Evolutionary conservation across 78 protist genomes (phyloP).

Genomic region (Acrasis kona): DNA sequence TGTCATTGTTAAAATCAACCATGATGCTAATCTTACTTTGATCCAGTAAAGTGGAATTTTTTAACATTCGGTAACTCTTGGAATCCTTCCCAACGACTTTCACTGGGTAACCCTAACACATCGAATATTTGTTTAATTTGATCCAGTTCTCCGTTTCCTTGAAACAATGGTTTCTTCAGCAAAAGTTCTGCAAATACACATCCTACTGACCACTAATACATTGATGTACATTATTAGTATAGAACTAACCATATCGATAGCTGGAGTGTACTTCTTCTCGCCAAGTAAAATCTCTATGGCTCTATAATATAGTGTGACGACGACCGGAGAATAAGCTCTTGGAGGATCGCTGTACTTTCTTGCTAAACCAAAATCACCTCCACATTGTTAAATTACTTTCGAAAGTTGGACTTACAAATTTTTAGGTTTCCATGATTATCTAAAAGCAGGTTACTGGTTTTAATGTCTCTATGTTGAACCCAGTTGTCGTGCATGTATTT

Average conservation of each 20-base stretch:
- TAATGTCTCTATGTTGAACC: slow-evolving; percentile 20
- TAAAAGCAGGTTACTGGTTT: slow-evolving; percentile 77
- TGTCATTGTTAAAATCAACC: too few relatives aligned
- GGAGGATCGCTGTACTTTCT: slow-evolving; percentile 90
- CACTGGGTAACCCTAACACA: slow-evolving; percentile 83
- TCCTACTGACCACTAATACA: slow-evolving; percentile 95
- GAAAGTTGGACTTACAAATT: too few relatives aligned
- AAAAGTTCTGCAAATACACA: slow-evolving; percentile 97
- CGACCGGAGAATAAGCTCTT: slow-evolving; percentile 86
- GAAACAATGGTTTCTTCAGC: slow-evolving; percentile 68
- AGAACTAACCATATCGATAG: slow-evolving; percentile 94
- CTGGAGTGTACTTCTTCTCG: slow-evolving; percentile 71
- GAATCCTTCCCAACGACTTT: slow-evolving; percentile 76
- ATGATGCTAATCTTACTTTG: too few relatives aligned
- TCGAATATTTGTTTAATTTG: slow-evolving; percentile 83
- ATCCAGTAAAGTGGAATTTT: not conserved
- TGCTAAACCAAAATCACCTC: slow-evolving; percentile 98
- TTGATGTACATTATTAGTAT: too few relatives aligned
- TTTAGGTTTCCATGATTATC: slow-evolving; percentile 73
- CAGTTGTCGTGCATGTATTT: slow-evolving; percentile 22
- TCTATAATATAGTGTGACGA: slow-evolving; percentile 91
- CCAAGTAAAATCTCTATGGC: slow-evolving; percentile 98
- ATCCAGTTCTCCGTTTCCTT: slow-evolving; percentile 85
- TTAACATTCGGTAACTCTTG: slow-evolving; percentile 71
- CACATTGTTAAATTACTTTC: too few relatives aligned